Evolutionary conservation across 1,284 basidiomycete genomes (phyloP), one percentile per base, ranked within the genome.

Genomic region (Ceratobasidium sp.): DNA sequence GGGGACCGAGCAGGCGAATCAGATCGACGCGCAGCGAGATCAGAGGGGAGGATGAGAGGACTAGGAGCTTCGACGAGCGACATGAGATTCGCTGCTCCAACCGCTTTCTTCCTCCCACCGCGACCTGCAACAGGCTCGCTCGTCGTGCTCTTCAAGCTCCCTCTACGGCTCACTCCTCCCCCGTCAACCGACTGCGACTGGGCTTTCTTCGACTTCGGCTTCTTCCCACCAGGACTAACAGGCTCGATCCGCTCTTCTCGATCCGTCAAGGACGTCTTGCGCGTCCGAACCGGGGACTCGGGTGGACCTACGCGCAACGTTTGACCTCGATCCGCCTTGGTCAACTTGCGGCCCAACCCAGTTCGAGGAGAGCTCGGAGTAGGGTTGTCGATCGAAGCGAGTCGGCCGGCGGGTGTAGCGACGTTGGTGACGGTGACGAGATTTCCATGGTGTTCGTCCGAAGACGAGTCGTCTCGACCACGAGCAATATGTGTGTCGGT

Each of bases 121-220:
- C n/a, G n/a, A n/a, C n/a, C n/a, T n/a, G n/a, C n/a, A n/a, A 67
- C 33, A 60, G 75, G 53, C 37, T 71, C 69, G 68, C 76, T 77
- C 33, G 63, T 73, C 31, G 39, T 67, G 45, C 76, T 77, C 58
- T 63, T 69, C 67, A 64, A 51, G 35, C 60, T 77, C 13, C 76
- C 76, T 33, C 45, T 77, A 28, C 76, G 69, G 33, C 67, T 66
- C 35, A 77, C 28, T 39, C 75, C 75, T 17, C 54, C 67, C 6
- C 64, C 75, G 28, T 68, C 75, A 26, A 68, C 76, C n/a, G 67
- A 71, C 26, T 53, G 51, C 28, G 67, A 47, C 15, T 61, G 37
- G 7, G 45, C 26, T 23, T 74, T 74, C 26, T 39, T 45, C 4
- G 51, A 49, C 23, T 60, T 71, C 49, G 61, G 26, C 39, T 58